Percentiles rank a stretch among this genome's conserved stretches.
These are phyloP conservation scores for Mycena galericulata DNA, from an alignment of 768 basidiomycete genomes.

Conservation along the genomic window DNA sequence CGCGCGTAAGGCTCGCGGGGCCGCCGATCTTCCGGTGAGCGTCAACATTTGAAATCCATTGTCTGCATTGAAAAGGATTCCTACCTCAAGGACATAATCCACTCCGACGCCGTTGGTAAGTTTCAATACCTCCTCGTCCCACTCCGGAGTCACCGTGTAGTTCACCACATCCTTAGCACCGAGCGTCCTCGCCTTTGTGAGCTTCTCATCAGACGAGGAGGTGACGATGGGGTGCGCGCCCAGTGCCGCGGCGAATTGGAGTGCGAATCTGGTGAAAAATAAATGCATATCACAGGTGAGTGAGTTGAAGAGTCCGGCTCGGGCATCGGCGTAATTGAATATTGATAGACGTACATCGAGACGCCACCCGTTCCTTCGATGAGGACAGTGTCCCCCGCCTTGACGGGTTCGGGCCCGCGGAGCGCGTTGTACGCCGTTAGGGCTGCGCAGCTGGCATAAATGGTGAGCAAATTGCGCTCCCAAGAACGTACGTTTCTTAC, in stretches of 20 bases:
- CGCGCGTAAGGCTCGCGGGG: conserved; percentile 58
- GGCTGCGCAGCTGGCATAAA: conserved; percentile 60
- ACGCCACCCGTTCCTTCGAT: conserved; percentile 70
- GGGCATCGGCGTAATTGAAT: conserved; percentile 23
- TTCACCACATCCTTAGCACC: conserved; percentile 71
- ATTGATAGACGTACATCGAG: conserved; percentile 54
- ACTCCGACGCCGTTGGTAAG: conserved; percentile 25
- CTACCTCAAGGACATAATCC: conserved; percentile 57
- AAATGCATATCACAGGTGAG: no score
- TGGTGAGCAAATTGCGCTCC: not conserved
- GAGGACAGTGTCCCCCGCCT: conserved; percentile 70
- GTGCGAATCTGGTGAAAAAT: conserved; percentile 64
- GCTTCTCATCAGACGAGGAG: conserved; percentile 75
- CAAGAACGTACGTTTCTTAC: conserved; percentile 49
- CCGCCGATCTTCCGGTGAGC: conserved; percentile 60
- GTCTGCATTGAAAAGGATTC: conserved; percentile 30
- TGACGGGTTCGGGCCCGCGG: conserved; percentile 59
- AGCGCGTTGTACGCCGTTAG: conserved; percentile 75
- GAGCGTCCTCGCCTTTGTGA: conserved; percentile 61
- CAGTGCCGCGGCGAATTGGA: conserved; percentile 71
- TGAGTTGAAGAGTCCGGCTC: conserved; percentile 18
- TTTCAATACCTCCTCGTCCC: conserved; percentile 65
- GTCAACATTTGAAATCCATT: not conserved
- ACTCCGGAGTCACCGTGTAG: conserved; percentile 67
- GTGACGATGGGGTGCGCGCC: conserved; percentile 76